A percentile compares a stretch with the other conserved stretches of the same genome.
Conservation (phyloP, 2,329 filamentous ascomycete genomes). For the Colletotrichum melonis region DNA sequence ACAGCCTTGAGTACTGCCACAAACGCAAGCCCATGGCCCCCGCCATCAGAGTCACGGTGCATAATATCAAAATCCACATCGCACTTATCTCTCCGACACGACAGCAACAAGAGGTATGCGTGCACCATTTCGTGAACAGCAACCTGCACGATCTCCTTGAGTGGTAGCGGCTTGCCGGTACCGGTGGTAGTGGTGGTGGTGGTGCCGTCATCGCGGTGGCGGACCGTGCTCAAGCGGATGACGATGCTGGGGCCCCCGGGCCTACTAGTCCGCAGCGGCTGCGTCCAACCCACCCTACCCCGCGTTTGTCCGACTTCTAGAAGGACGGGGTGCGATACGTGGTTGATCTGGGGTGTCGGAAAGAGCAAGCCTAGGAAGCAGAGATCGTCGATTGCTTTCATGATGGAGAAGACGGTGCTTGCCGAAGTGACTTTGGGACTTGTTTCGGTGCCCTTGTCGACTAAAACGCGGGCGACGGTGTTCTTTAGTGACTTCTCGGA, state of each 20-base stretch:
- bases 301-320: constrained; percentile 25
- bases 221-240: constrained; percentile 34
- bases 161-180: constrained; percentile 37
- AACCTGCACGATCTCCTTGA: constrained; percentile 43
- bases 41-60: constrained; percentile 24
- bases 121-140: constrained; percentile 42
- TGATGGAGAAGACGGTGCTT: constrained; percentile 22
- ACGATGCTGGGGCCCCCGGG: constrained; percentile 22
- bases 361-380: constrained; percentile 24
- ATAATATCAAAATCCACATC: constrained; percentile 23
- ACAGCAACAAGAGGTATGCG: constrained; percentile 30
- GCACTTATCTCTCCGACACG: constrained; percentile 23
- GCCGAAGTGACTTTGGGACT: constrained; percentile 5
- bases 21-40: constrained; percentile 28
- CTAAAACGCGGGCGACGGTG: constrained; percentile 15
- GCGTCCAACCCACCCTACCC: constrained; percentile 31
- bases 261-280: constrained; percentile 16
- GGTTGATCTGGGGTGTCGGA: constrained; percentile 27
- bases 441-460: constrained; percentile 18
- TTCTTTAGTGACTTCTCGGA: constrained; percentile 16
- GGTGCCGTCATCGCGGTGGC: constrained; percentile 11
- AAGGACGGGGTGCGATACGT: constrained; percentile 22
- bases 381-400: constrained; percentile 30
- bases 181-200: too few relatives aligned
- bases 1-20: constrained; percentile 29